Evolutionary conservation across 2,329 filamentous ascomycete species (phyloP).

Genomic region (Aspergillus chevalieri): DNA sequence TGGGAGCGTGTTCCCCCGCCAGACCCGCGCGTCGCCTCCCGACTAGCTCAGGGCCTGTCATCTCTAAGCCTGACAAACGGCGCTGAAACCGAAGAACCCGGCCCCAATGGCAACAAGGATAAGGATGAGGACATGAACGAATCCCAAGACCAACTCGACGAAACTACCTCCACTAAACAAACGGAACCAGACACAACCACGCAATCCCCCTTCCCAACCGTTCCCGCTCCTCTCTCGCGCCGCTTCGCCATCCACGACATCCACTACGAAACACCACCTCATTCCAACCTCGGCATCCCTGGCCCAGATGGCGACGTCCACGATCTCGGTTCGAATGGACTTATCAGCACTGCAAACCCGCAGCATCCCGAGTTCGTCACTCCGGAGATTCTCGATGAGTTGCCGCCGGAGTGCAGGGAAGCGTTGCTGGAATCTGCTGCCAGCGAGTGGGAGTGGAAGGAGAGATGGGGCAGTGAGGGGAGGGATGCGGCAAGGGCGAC

Average conservation of each 20-base stretch:
- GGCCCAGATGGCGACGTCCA: constrained; percentile 41
- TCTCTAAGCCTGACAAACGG: constrained; percentile 30
- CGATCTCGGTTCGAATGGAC: constrained; percentile 37
- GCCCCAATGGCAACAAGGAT: constrained; percentile 1
- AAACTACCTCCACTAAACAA: constrained; percentile 4
- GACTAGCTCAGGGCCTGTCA: constrained; percentile 29
- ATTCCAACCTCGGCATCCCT: constrained; percentile 54
- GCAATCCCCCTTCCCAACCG: constrained; percentile 44
- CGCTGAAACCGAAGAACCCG: constrained; percentile 14
- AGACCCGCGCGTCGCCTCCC: constrained; percentile 22
- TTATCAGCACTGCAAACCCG: constrained; percentile 32
- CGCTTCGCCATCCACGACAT: constrained; percentile 61
- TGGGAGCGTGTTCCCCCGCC: constrained; percentile 64
- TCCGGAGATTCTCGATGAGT: constrained; percentile 37
- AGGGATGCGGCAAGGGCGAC: constrained; percentile 41
- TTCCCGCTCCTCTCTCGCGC: constrained; percentile 53
- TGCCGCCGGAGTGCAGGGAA: constrained; percentile 53
- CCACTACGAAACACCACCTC: constrained; percentile 52
- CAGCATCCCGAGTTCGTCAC: constrained; percentile 31
- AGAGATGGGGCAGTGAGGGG: constrained; percentile 65
- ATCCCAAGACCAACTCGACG: not conserved
- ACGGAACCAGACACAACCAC: constrained; percentile 11
- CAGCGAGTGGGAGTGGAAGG: constrained; percentile 66
- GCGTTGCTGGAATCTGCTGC: constrained; percentile 64
- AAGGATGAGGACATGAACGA: not conserved